Base-by-base conservation (phyloP, 495 filamentous ascomycete species). In the Penicillium salamii region DNA sequence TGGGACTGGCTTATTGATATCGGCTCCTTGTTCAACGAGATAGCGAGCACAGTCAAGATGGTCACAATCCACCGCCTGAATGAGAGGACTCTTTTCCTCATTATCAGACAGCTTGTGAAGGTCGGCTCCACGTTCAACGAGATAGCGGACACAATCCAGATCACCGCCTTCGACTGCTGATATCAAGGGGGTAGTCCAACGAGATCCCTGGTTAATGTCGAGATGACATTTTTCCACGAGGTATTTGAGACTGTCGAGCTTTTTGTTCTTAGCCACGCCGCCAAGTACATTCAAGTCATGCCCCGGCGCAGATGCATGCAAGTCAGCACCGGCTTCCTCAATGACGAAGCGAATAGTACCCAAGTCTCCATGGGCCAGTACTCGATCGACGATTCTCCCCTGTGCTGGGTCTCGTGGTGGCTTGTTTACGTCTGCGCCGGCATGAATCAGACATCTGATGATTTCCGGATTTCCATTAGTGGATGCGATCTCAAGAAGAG, bases 61-160 rank as follows among this genome's bases (percentile, higher is more conserved):
- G n/a, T n/a, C n/a, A n/a, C n/a, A n/a, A n/a, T n/a, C n/a, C n/a
- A n/a, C n/a, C n/a, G n/a, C n/a, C n/a, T n/a, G n/a, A n/a, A n/a
- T n/a, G n/a, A n/a, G n/a, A n/a, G n/a, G n/a, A n/a, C n/a, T n/a
- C n/a, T n/a, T n/a, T n/a, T n/a, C n/a, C n/a, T n/a, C n/a, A n/a
- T n/a, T n/a, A n/a, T n/a, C n/a, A n/a, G n/a, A n/a, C n/a, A n/a
- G n/a, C n/a, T n/a, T n/a, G n/a, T n/a, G n/a, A n/a, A n/a, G n/a
- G n/a, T n/a, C n/a, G 8, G 65, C 62, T 12, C 67, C 67, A 41
- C 45, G 46, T 29, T 65, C 46, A 1, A 68, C 20, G n/a, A 70
- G 39, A n/a, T 47, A 57, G 31, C 56, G 26, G 23, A 41, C 20
- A 3, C 61, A 37, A 11, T 57, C 29, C 7, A 50, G 28, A 28